These are phyloP conservation scores for Entomortierella lignicola DNA, from an alignment of 192 early-diverging fungal genomes.

Conservation along the genomic window DNA sequence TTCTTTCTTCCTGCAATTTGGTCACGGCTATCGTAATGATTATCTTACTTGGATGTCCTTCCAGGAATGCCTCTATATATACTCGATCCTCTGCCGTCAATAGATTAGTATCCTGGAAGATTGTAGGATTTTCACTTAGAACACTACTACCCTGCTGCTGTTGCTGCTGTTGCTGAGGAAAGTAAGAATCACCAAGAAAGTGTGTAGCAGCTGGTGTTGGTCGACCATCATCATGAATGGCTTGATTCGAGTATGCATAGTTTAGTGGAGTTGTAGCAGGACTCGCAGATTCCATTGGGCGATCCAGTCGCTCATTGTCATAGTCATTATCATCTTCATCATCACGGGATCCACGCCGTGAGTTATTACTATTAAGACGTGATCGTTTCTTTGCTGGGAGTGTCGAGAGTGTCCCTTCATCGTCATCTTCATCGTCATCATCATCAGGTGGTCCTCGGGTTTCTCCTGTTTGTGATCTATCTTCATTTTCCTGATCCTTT, in stretches of 20 bases:
- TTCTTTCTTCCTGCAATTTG: background rate
- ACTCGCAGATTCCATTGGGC: conserved; percentile 9
- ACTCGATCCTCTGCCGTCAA: conserved; percentile 30
- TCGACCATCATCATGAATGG: conserved; percentile 14
- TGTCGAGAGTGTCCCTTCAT: conserved; percentile 12
- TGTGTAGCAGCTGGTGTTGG: background rate
- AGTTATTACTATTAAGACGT: conserved; percentile 23
- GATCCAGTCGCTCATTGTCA: conserved; percentile 11
- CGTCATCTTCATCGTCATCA: conserved; percentile 23
- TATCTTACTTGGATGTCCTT: conserved; percentile 47
- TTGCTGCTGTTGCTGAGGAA: conserved; percentile 2
- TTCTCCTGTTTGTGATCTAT: conserved; percentile 1
- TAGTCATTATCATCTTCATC: conserved; percentile 31
- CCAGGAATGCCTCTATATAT: conserved; percentile 42
- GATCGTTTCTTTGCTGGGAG: conserved; percentile 26
- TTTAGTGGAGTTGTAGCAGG: conserved; percentile 25
- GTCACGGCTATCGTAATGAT: background rate
- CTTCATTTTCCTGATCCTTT: conserved; percentile 21
- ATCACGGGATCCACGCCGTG: conserved; percentile 23
- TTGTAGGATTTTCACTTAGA: conserved; percentile 27
- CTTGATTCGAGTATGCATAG: conserved; percentile 20
- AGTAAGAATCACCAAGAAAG: conserved; percentile 12
- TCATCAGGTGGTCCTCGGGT: conserved; percentile 8
- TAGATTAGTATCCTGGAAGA: conserved; percentile 48
- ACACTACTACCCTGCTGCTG: conserved; percentile 8